Conservation (phyloP, 2,329 filamentous ascomycete genomes). For the Phialophora tarda region DNA sequence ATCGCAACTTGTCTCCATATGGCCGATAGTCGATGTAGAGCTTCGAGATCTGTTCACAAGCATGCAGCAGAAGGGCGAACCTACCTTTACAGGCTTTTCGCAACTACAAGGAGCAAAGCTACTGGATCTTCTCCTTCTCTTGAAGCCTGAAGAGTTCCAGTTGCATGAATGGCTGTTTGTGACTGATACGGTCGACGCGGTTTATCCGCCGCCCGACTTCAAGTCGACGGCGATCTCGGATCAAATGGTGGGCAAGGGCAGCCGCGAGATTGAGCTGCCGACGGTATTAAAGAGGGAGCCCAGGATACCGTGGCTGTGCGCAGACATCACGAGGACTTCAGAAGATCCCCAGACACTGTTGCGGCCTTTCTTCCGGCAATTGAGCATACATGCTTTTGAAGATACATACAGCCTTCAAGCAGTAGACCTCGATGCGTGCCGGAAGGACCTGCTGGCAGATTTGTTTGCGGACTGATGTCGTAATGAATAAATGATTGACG, state of each 20-base stretch:
- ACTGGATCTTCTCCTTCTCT: slow-evolving; percentile 82
- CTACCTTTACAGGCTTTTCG: slow-evolving; percentile 76
- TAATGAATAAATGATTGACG: background rate
- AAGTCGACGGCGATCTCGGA: slow-evolving; percentile 79
- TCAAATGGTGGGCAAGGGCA: slow-evolving; percentile 29
- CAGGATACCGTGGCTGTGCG: slow-evolving; percentile 51
- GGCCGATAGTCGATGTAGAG: slow-evolving; percentile 88
- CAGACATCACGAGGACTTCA: slow-evolving; percentile 58
- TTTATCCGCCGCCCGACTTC: slow-evolving; percentile 76
- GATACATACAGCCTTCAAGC: slow-evolving; percentile 83
- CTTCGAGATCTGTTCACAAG: slow-evolving; percentile 73
- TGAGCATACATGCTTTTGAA: slow-evolving; percentile 94
- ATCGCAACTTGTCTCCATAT: slow-evolving; percentile 80
- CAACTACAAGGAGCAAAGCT: slow-evolving; percentile 93
- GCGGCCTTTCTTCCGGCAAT: slow-evolving; percentile 84
- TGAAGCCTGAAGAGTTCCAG: slow-evolving; percentile 94
- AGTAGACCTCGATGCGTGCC: slow-evolving; percentile 69
- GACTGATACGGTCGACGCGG: slow-evolving; percentile 93
- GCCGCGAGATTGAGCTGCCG: slow-evolving; percentile 31
- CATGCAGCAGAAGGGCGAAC: slow-evolving; percentile 71
- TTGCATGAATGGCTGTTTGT: slow-evolving; percentile 98
- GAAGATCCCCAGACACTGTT: slow-evolving; percentile 76
- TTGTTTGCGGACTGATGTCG: slow-evolving; percentile 70
- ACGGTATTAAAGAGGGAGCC: slow-evolving; percentile 37
- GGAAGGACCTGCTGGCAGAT: slow-evolving; percentile 70